These are phyloP conservation scores for Wickerhamiella nectarea DNA, from an alignment of 805 yeast species.

Conservation along the genomic window DNA sequence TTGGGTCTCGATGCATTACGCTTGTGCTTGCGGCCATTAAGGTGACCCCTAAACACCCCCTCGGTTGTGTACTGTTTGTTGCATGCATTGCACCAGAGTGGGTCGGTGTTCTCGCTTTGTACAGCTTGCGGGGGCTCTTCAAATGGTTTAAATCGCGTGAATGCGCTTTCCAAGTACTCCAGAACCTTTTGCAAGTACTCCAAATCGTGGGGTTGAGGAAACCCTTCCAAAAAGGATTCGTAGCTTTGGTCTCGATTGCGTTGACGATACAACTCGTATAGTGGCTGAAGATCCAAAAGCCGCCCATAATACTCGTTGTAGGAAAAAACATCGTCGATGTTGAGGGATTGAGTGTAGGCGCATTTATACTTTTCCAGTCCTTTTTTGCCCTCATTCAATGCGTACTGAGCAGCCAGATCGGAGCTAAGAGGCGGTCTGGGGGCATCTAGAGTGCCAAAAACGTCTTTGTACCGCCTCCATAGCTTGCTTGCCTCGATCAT, in stretches of 20 bases:
- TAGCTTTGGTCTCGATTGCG: slow-evolving; percentile 28
- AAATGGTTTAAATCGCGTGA: slow-evolving; percentile 18
- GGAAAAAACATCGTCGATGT: slow-evolving; percentile 38
- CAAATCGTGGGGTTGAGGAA: slow-evolving; percentile 30
- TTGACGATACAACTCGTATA: slow-evolving; percentile 21
- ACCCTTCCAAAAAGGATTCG: slow-evolving; percentile 35
- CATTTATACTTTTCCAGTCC: slow-evolving; percentile 32
- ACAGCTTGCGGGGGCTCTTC: slow-evolving; percentile 12
- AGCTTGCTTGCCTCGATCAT: slow-evolving; percentile 54
- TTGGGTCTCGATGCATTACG: slow-evolving; percentile 29
- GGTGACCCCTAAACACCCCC: slow-evolving; percentile 55
- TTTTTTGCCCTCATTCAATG: not conserved
- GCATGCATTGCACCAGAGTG: slow-evolving; percentile 51
- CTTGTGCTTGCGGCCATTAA: slow-evolving; percentile 61
- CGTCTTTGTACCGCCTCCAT: slow-evolving; percentile 29
- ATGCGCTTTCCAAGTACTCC: slow-evolving; percentile 38
- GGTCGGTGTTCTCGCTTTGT: slow-evolving; percentile 7
- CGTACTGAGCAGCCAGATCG: not conserved
- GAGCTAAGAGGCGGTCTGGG: not conserved
- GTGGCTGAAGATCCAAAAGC: slow-evolving; percentile 37
- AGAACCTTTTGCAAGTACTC: slow-evolving; percentile 35
- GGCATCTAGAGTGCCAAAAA: not conserved
- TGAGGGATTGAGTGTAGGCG: slow-evolving; percentile 36
- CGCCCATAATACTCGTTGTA: slow-evolving; percentile 36
- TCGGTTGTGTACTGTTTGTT: slow-evolving; percentile 46